Conservation (phyloP, 352 stramenopile species). For the Thalassiosira ordinaria region DNA sequence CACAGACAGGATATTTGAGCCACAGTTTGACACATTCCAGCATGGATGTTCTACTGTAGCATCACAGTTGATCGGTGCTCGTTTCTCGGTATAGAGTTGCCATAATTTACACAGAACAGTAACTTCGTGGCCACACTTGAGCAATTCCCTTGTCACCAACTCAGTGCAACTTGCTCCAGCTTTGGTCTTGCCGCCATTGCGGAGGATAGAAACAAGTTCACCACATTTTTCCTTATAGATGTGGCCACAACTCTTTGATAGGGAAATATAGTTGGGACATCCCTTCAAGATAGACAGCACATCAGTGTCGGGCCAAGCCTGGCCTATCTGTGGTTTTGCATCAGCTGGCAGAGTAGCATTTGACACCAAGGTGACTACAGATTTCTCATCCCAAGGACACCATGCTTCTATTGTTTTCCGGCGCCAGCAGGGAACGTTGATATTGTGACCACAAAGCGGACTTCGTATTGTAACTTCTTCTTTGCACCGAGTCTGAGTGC, state of each 20-base stretch:
- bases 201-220: constrained; percentile 31
- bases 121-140: constrained; percentile 37
- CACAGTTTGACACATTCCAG: constrained; percentile 32
- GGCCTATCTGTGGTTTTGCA: constrained; percentile 16
- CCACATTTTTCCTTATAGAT: constrained; percentile 25
- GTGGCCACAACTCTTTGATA: constrained; percentile 33
- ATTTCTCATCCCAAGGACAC: constrained; percentile 34
- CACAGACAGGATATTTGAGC: constrained; percentile 15
- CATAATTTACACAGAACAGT: constrained; percentile 36
- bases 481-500: constrained; percentile 35
- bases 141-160: constrained; percentile 29
- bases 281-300: constrained; percentile 19
- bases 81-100: constrained; percentile 22
- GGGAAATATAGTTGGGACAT: constrained; percentile 11
- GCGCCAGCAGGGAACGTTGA: constrained; percentile 34
- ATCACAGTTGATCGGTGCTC: constrained; percentile 12
- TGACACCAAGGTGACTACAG: constrained; percentile 5
- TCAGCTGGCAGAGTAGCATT: constrained; percentile 15
- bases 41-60: constrained; percentile 14
- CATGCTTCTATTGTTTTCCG: constrained; percentile 31
- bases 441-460: constrained; percentile 51
- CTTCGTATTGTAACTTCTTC: constrained; percentile 29
- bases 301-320: constrained; percentile 29
- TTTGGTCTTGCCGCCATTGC: constrained; percentile 36
- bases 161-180: constrained; percentile 34